Evolutionary conservation across 225 moss, liverwort and hornwort genomes (phyloP), one percentile per base, ranked within the genome.

Genomic region (Bryoerythrophyllum caledonicum): DNA sequence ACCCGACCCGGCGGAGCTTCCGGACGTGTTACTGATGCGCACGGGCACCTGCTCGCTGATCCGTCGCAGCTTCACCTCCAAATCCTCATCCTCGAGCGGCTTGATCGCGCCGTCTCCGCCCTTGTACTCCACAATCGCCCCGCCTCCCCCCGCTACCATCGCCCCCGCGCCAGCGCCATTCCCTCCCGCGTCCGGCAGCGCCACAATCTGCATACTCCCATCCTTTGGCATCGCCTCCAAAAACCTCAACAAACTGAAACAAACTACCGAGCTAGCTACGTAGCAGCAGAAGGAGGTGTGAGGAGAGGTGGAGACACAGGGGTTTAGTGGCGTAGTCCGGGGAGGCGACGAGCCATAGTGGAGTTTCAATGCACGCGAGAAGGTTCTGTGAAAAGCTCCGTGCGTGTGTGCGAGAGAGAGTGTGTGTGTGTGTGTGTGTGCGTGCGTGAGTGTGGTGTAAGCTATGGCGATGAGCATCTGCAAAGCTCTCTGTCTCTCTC

Each of bases 1-100:
- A 34, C 97, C 97, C 17, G 99, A 99, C 34, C 99, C 99, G 26
- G 99, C 99, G 17, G 99, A 99, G 74, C 99, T 99, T 11, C 99
- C 99, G 6, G 99, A 99, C n/a, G 99, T 99, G 76, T 99, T 95
- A 76, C 95, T 99, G 72, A 95, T 93, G 70, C 99, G 95, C 68
- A 95, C 99, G 2, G 99, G 99, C 57, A 99, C 99, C 81, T 99
- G 99, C 85, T 99, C 99, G 65, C 91, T 95, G 55, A 99, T 99
- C 25, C 99, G 93, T 35, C 95, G 95, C 79, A 99, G 86, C 90
- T 99, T 99, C 70, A 93, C 95, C 86, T 99, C 99, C 88, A 99
- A 85, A 75, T 99, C 99, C 81, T 99, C 99, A 67, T 93, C 95
- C 48, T 95, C 95, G 71, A 85, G 88, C 44, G 88, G 86, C 83